Evolutionary conservation across 2,329 filamentous ascomycete genomes (phyloP), one percentile per base, ranked within the genome.

Genomic region (Eutypa lata): DNA sequence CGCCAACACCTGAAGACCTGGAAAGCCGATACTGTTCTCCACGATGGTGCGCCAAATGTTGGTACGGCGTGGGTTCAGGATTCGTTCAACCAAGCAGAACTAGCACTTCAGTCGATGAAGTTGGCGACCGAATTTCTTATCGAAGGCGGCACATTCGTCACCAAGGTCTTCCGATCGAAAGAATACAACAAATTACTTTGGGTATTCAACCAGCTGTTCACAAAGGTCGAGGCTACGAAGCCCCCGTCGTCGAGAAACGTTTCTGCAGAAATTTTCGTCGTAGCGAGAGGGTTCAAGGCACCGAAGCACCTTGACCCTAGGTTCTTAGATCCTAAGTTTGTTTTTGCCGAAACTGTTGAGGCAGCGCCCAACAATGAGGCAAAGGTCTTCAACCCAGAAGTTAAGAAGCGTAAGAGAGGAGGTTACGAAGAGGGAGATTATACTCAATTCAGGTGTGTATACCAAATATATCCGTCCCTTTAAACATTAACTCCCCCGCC

Each of bases 11-110:
- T 99, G 47, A 97, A 97, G 75, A 92, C 90, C 11, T 93, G 91
- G 89, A 97, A 97, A 71, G 92, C 90, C 19, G 94, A 99, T 69
- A 91, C 89, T 0, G 94, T 99, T 5, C 79, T 99, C 38, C 94
- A 99, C 75, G 94, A 99, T 70, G 94, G 94, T 73, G 94, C 94
- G 1, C 94, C 94, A 46, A 99, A 99, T 65, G 94, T 99, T 53
- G 94, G 94, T 85, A 93, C 91, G 1, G 92, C 94, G 0, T 99
- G 94, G 94, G 89, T 92, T 43, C 94, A 99, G 75, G 94, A 99
- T 77, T 94, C 94, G 44, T 99, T 96, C 81, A 93, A 93, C 57
- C 94, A 99, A 73, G 94, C 93, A 54, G 93, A 97, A 73, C 78
- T 99, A 49, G 91, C 89, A 13, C 76, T 99, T 51, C 90, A 96